These are phyloP conservation scores for Diophrys appendiculata DNA, from an alignment of 73 alveolate genomes.

Conservation along the genomic window DNA sequence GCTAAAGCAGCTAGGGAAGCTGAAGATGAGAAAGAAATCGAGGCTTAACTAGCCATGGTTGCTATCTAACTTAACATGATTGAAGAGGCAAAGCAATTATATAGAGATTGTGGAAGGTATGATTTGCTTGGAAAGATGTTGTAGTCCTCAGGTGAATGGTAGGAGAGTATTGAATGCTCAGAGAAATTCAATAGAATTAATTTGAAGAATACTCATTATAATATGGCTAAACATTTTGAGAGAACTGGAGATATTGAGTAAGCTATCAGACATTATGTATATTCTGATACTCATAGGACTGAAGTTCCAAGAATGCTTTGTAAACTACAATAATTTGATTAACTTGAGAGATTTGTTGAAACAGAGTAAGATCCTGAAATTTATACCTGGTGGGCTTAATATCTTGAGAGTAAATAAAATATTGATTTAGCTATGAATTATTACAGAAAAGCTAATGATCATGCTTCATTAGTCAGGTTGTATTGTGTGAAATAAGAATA, in stretches of 20 bases:
- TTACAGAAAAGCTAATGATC: conserved; percentile 74
- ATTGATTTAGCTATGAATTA: conserved; percentile 80
- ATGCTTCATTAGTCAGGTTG: conserved; percentile 73
- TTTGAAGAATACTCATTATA: conserved; percentile 89
- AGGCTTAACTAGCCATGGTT: conserved; percentile 97
- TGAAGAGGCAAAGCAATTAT: conserved; percentile 95
- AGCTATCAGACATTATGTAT: conserved; percentile 88
- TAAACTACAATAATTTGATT: conserved; percentile 66
- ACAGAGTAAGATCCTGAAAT: conserved; percentile 80
- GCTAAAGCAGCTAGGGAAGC: conserved; percentile 97
- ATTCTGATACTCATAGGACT: conserved; percentile 78
- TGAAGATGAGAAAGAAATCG: conserved; percentile 94
- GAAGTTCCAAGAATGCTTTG: conserved; percentile 98
- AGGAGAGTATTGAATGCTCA: conserved; percentile 93
- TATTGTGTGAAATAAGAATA: conserved; percentile 66
- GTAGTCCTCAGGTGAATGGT: conserved; percentile 95
- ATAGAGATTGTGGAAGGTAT: conserved; percentile 87
- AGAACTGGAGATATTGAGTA: conserved; percentile 80
- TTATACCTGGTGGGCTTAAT: conserved; percentile 96
- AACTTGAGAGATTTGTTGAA: conserved; percentile 79
- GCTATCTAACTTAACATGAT: conserved; percentile 95
- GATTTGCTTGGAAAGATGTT: conserved; percentile 90
- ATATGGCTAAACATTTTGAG: conserved; percentile 93
- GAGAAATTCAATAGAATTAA: conserved; percentile 93
- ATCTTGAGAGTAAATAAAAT: conserved; percentile 85